These are phyloP conservation scores for Hymenoscyphus infarciens DNA, from an alignment of 2,329 filamentous ascomycete genomes.

Conservation along the genomic window DNA sequence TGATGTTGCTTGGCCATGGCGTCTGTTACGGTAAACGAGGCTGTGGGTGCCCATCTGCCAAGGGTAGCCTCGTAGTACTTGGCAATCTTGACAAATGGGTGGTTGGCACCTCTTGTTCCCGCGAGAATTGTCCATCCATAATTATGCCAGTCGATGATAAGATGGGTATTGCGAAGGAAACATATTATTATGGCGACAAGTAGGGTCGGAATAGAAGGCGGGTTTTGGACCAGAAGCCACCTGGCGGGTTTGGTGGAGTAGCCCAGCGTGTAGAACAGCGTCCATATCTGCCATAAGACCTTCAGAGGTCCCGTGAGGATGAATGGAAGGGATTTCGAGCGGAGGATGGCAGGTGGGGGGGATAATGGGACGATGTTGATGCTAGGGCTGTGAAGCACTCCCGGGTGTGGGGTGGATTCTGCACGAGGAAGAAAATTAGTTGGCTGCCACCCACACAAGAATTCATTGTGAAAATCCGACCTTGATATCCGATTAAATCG, in stretches of 20 bases:
- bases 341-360: constrained; percentile 62
- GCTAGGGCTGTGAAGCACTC: constrained; percentile 63
- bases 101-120: constrained; percentile 51
- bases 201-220: constrained; percentile 89
- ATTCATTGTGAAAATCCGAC: constrained; percentile 42
- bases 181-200: constrained; percentile 70
- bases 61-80: constrained; percentile 73
- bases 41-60: constrained; percentile 61
- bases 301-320: constrained; percentile 77
- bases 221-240: constrained; percentile 93
- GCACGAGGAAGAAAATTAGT: constrained; percentile 1
- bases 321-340: constrained; percentile 70
- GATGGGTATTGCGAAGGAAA: constrained; percentile 70
- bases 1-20: constrained; percentile 78
- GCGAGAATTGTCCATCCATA: constrained; percentile 93
- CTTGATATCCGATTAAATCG: constrained; percentile 82
- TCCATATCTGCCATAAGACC: constrained; percentile 75
- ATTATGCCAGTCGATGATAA: constrained; percentile 98
- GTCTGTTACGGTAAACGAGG: constrained; percentile 83
- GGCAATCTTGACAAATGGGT: constrained; percentile 75
- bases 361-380: constrained; percentile 70
- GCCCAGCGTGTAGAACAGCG: constrained; percentile 66
- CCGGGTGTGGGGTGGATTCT: constrained; percentile 81
- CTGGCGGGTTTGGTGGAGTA: constrained; percentile 70
- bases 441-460: constrained; percentile 15